A percentile compares a stretch with the other conserved stretches of the same genome.
Evolutionary conservation across 768 basidiomycete species (phyloP).

Genomic region (Rubroboletus satanas): DNA sequence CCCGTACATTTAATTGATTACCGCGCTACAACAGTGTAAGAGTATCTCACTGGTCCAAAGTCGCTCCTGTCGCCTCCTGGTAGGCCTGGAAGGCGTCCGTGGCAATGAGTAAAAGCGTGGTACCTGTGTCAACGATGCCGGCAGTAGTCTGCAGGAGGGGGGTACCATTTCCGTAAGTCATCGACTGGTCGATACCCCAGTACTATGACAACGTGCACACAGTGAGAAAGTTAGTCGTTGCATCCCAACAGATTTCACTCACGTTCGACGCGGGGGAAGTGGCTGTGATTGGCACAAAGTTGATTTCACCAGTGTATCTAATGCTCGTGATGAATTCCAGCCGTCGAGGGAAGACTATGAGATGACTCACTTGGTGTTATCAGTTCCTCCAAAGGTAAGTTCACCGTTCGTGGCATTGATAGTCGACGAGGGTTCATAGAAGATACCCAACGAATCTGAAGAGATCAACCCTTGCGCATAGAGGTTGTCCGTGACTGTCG

Average conservation of each 20-base stretch:
- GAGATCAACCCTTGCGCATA: slow-evolving; percentile 45
- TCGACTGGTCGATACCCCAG: slow-evolving; percentile 44
- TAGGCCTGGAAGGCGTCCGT: slow-evolving; percentile 58
- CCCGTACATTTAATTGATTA: not conserved
- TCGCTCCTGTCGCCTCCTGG: slow-evolving; percentile 50
- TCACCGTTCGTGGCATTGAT: slow-evolving; percentile 44
- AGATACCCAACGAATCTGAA: slow-evolving; percentile 47
- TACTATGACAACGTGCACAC: slow-evolving; percentile 24
- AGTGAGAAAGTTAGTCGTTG: not conserved
- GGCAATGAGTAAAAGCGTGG: slow-evolving; percentile 53
- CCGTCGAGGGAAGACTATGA: not conserved
- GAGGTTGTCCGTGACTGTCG: slow-evolving; percentile 59
- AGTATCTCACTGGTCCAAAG: slow-evolving; percentile 42
- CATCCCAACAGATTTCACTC: slow-evolving; percentile 1
- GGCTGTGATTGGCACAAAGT: slow-evolving; percentile 39
- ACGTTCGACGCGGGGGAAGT: slow-evolving; percentile 42
- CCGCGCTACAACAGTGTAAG: not conserved
- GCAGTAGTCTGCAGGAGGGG: slow-evolving; percentile 35
- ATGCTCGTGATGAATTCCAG: not conserved
- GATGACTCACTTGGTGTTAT: slow-evolving; percentile 37
- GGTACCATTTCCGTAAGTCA: slow-evolving; percentile 35
- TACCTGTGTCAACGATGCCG: slow-evolving; percentile 53
- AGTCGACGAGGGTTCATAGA: slow-evolving; percentile 45
- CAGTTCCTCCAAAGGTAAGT: slow-evolving; percentile 52
- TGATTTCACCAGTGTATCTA: slow-evolving; percentile 34